Evolutionary conservation across 345 rosid species (phyloP), one percentile per base, ranked within the genome.

Genomic region (Acer saccharum): DNA sequence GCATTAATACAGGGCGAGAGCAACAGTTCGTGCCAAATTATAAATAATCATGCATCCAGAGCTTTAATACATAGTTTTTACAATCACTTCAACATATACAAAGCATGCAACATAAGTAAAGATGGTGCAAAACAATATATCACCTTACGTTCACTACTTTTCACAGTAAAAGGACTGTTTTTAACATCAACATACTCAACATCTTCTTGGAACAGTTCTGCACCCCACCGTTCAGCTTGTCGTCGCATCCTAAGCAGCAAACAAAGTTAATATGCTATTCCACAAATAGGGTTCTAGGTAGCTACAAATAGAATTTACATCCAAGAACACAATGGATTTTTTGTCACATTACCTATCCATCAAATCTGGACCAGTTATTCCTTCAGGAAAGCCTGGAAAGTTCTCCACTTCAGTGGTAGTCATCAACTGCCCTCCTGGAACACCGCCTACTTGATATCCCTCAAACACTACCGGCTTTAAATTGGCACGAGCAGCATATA

Each of bases 211-310:
- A 78, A 86, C 77, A 95, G 76, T 75, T 95, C 97, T 21, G 98
- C 99, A 80, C 99, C 99, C 99, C 99, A 95, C 9, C 97, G 87
- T 84, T 95, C 99, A 76, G 99, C 99, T 87, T 95, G 99, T 52
- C 85, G 85, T 69, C 94, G 89, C 97, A 95, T 95, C 88, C 99
- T 95, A 78, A 73, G 27, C 73, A 81, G 44, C 61, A 44, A 68
- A 82, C 13, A 41, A 54, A 3, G 67, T 35, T 66, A 84, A 61
- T 63, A 62, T 43, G 23, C 55, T 41, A 58, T 21, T 39, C 41
- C 14, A 27, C 60, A 78, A 67, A 57, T 71, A 48, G 18, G 7
- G 52, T 48, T 60, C 7, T 25, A 52, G 16, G 54, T 21, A 17
- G 3, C 25, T 58, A 69, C 6, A 68, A 10, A 66, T 17, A 73